phyloP scores from a whole-genome alignment of 148 eudicot genomes.

The Persicaria tinctoria region DNA sequence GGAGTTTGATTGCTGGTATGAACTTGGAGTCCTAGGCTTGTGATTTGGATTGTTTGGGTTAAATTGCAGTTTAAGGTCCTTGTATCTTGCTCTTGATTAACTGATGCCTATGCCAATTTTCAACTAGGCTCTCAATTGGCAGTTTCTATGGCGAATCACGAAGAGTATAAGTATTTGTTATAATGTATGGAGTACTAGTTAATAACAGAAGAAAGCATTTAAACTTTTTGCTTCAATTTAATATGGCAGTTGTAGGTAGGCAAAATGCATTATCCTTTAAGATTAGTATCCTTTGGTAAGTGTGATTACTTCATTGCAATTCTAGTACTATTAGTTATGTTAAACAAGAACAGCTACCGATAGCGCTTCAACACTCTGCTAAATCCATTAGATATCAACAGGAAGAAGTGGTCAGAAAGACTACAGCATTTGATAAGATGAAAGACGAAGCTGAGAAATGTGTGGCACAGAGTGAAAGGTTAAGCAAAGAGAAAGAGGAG shows the following conservation, averaged over 20 bases:
- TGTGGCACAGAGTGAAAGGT: constrained; percentile 62
- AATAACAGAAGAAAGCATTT: background rate
- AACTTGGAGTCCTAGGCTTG: background rate
- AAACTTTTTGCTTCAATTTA: background rate
- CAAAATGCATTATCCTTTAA: background rate
- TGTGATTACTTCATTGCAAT: background rate
- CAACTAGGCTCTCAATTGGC: background rate
- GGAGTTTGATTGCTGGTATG: too few relatives aligned
- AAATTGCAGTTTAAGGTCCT: background rate
- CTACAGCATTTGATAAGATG: constrained; percentile 50
- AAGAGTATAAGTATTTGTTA: background rate
- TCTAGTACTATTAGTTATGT: background rate
- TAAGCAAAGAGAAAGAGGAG: constrained; percentile 60
- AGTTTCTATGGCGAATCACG: background rate
- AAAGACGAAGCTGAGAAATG: constrained; percentile 81
- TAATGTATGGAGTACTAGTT: background rate
- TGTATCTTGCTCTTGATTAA: background rate
- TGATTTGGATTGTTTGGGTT: background rate
- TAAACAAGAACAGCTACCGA: background rate
- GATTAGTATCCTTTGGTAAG: background rate
- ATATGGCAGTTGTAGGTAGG: background rate
- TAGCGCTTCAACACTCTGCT: background rate
- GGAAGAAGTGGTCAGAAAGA: constrained; percentile 85
- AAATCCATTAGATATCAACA: constrained; percentile 21
- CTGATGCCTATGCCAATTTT: background rate